A percentile compares a stretch with the other conserved stretches of the same genome.
phyloP scores from a whole-genome alignment of 176 grass and related monocot genomes.

The Hordeum marinum region DNA sequence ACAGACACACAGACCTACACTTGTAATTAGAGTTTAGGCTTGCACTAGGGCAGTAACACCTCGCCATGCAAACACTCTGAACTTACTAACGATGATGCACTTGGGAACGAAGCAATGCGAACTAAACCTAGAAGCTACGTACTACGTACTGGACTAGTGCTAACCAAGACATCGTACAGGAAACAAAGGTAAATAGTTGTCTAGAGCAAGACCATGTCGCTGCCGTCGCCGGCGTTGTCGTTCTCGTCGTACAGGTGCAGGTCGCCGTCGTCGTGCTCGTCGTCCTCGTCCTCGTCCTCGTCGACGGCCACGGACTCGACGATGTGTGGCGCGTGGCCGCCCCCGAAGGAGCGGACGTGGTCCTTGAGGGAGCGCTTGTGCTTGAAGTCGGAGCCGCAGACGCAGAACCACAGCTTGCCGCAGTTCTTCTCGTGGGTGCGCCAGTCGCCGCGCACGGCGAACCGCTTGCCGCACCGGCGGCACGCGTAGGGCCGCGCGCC shows the following conservation, averaged over 20 bases:
- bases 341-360: slow-evolving; percentile 82
- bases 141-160: not conserved
- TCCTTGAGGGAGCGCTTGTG: slow-evolving; percentile 95
- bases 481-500: slow-evolving; percentile 70
- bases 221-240: not conserved
- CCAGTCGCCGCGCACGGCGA: slow-evolving; percentile 93
- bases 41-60: not conserved
- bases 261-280: slow-evolving; percentile 30
- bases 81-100: not conserved
- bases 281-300: slow-evolving; percentile 37
- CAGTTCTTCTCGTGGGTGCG: slow-evolving; percentile 95
- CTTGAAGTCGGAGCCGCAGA: slow-evolving; percentile 89
- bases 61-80: not conserved
- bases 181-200: not conserved
- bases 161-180: not conserved
- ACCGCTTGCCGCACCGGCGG: slow-evolving; percentile 67
- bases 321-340: slow-evolving; percentile 80
- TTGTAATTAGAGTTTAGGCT: not conserved
- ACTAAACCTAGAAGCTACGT: not conserved
- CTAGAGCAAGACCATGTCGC: slow-evolving; percentile 39
- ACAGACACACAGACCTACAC: not conserved
- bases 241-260: slow-evolving; percentile 12
- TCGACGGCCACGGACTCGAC: slow-evolving; percentile 45
- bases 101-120: not conserved
- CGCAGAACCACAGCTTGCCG: slow-evolving; percentile 87